Conservation (phyloP, 2,329 filamentous ascomycete species). For the Mycocentrospora acerina region DNA sequence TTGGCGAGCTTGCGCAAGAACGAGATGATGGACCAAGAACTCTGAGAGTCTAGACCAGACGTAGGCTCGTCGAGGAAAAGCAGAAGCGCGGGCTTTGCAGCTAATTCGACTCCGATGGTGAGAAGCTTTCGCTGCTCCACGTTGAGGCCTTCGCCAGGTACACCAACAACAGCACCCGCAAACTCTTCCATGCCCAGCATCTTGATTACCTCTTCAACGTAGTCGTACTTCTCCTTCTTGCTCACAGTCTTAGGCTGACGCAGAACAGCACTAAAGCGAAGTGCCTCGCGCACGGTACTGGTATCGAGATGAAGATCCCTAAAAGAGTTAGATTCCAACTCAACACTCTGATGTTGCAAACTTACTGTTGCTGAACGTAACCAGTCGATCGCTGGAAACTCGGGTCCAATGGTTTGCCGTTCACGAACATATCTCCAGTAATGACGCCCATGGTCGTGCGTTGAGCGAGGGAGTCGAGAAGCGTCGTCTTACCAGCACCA, state of each 20-base stretch:
- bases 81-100: conserved; percentile 65
- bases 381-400: conserved; percentile 43
- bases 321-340: conserved; percentile 1
- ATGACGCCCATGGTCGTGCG: conserved; percentile 41
- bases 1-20: conserved; percentile 64
- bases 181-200: conserved; percentile 69
- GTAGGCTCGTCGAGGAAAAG: conserved; percentile 64
- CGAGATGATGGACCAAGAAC: conserved; percentile 63
- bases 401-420: conserved; percentile 37
- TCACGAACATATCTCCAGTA: conserved; percentile 43
- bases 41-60: conserved; percentile 58
- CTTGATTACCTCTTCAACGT: conserved; percentile 65
- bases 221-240: conserved; percentile 60
- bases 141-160: conserved; percentile 63
- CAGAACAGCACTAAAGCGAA: conserved; percentile 39
- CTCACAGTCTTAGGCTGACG: conserved; percentile 56
- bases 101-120: conserved; percentile 72
- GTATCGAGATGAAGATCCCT: conserved; percentile 43
- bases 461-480: conserved; percentile 41
- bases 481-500: conserved; percentile 43
- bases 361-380: conserved; percentile 43
- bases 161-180: conserved; percentile 65
- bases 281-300: conserved; percentile 39
- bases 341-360: neutral
- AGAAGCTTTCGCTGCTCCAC: conserved; percentile 71